Evolutionary conservation across 768 basidiomycete species (phyloP).

Genomic region (Paxillus rubicundulus): DNA sequence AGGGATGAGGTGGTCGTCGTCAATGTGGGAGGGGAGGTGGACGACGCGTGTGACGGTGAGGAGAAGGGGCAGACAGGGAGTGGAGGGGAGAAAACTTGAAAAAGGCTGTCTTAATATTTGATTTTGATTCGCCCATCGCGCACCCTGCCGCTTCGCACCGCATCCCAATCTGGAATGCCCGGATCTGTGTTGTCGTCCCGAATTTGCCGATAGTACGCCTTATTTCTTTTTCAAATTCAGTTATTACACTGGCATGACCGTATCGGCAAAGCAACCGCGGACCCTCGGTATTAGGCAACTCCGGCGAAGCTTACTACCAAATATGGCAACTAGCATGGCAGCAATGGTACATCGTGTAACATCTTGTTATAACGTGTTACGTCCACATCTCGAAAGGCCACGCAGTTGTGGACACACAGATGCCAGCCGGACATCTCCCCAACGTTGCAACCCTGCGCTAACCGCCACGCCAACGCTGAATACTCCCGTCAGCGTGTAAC

Average conservation of each 20-base stretch:
- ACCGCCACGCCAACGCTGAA: conserved; percentile 11
- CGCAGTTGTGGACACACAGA: conserved; percentile 8
- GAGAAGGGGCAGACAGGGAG: conserved; percentile 23
- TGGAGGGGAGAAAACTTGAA: conserved; percentile 20
- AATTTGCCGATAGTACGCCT: conserved; percentile 23
- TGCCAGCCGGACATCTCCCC: conserved; percentile 7
- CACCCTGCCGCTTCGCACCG: conserved; percentile 23
- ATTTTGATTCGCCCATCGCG: conserved; percentile 38
- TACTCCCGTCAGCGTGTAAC: conserved; percentile 9
- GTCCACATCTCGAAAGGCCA: conserved; percentile 10
- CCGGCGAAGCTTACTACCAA: neutral
- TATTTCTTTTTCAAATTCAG: conserved; percentile 29
- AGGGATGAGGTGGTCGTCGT: neutral
- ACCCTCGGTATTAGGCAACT: conserved; percentile 25
- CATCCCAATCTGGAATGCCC: conserved; percentile 15
- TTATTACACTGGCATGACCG: conserved; percentile 30
- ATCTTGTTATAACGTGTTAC: conserved; percentile 3
- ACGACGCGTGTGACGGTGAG: conserved; percentile 24
- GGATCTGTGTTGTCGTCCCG: conserved; percentile 26
- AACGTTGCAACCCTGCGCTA: conserved; percentile 21
- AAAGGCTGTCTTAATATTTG: conserved; percentile 39
- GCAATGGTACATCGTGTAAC: conserved; percentile 24
- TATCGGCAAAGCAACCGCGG: conserved; percentile 33
- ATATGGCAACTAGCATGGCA: conserved; percentile 25
- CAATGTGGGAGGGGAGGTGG: conserved; percentile 12